A percentile compares a stretch with the other conserved stretches of the same genome.
Evolutionary conservation across 78 protist genomes (phyloP).

Genomic region (Dictyostelium discoideum): dicty_2.7 NC_007091.3:2889501-2890000

Average conservation of each 20-base stretch:
- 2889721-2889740: neutral
- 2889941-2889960: conserved; percentile 58
- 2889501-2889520: conserved; percentile 42
- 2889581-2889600: too few relatives aligned
- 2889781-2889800: conserved; percentile 43
- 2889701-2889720: conserved; percentile 27
- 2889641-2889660: conserved; percentile 66
- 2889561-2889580: too few relatives aligned
- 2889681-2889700: conserved; percentile 57
- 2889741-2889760: conserved; percentile 7
- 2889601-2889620: too few relatives aligned
- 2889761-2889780: conserved; percentile 28
- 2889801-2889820: neutral
- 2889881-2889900: conserved; percentile 69
- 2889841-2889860: neutral
- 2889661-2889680: conserved; percentile 46
- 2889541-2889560: neutral
- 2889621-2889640: conserved; percentile 40
- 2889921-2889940: conserved; percentile 33
- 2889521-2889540: conserved; percentile 61
- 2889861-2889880: neutral
- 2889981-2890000: conserved; percentile 47
- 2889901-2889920: conserved; percentile 65
- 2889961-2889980: conserved; percentile 54
- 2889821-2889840: neutral